Evolutionary conservation across 202 grass and related monocot species (phyloP).

Genomic region (Zoysia matrella): DNA sequence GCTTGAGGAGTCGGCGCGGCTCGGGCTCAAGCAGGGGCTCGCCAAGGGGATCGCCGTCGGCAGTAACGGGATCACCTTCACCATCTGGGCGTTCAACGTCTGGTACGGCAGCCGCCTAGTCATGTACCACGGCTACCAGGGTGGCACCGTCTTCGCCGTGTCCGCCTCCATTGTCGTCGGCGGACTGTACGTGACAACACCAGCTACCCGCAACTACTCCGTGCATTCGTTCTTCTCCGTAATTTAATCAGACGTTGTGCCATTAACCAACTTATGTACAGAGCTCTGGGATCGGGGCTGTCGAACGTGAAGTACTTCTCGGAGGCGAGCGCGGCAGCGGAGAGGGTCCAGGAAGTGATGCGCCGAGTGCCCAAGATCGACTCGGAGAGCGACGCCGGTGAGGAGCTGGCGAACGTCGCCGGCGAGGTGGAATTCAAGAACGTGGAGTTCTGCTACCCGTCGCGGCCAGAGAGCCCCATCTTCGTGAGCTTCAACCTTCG

Average conservation of each 20-base stretch:
- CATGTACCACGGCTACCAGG: constrained; percentile 79
- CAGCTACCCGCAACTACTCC: background rate
- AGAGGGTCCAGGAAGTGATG: constrained; percentile 69
- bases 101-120: constrained; percentile 93
- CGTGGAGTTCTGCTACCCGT: too few species aligned
- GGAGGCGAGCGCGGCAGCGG: constrained; percentile 79
- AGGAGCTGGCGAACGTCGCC: constrained; percentile 53
- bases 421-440: constrained; percentile 55
- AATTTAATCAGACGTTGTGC: background rate
- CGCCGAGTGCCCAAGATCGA: constrained; percentile 79
- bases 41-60: constrained; percentile 63
- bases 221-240: background rate
- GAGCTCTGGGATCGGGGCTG: constrained; percentile 68
- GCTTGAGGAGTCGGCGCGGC: constrained; percentile 62
- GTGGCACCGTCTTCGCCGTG: constrained; percentile 86
- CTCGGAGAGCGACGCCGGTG: constrained; percentile 63
- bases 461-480: too few species aligned
- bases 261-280: too few species aligned
- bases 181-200: constrained; percentile 55
- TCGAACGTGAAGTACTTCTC: constrained; percentile 89
- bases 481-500: too few species aligned
- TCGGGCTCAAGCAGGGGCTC: constrained; percentile 36
- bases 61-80: constrained; percentile 83
- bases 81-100: constrained; percentile 82
- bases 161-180: constrained; percentile 65